Evolutionary conservation across 2,329 filamentous ascomycete species (phyloP).

Genomic region (Fonsecaea erecta): DNA sequence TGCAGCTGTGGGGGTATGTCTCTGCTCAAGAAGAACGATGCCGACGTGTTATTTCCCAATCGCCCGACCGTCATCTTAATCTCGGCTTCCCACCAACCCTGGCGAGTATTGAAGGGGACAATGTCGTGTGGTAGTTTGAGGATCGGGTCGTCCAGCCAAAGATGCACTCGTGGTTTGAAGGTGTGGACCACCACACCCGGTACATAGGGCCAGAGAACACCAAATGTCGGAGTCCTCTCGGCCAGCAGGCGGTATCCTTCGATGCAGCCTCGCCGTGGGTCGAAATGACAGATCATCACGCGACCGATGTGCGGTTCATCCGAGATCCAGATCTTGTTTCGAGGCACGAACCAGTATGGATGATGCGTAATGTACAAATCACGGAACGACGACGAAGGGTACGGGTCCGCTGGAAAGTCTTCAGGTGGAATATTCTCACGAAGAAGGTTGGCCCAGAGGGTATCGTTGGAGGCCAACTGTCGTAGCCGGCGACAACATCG

Average conservation of each 20-base stretch:
- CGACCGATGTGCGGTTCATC: conserved; percentile 75
- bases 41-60: conserved; percentile 33
- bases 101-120: conserved; percentile 31
- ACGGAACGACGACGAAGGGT: conserved; percentile 66
- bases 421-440: conserved; percentile 68
- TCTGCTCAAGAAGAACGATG: conserved; percentile 69
- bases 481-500: conserved; percentile 66
- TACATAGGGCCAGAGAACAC: conserved; percentile 69
- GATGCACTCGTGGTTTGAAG: conserved; percentile 70
- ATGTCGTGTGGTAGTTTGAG: conserved; percentile 57
- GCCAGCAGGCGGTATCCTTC: conserved; percentile 79
- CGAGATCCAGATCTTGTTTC: conserved; percentile 82
- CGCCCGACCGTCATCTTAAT: conserved; percentile 50
- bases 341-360: conserved; percentile 81
- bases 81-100: conserved; percentile 46
- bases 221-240: conserved; percentile 59
- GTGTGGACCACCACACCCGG: conserved; percentile 69
- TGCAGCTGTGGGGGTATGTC: conserved; percentile 49
- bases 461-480: conserved; percentile 66
- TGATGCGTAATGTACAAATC: conserved; percentile 76
- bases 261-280: conserved; percentile 73
- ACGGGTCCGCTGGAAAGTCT: conserved; percentile 54
- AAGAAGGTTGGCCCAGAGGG: conserved; percentile 73
- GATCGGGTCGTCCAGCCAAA: conserved; percentile 77
- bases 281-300: conserved; percentile 76